Conservation (phyloP, 2,329 filamentous ascomycete species). For the Thelonectria blattea region DNA sequence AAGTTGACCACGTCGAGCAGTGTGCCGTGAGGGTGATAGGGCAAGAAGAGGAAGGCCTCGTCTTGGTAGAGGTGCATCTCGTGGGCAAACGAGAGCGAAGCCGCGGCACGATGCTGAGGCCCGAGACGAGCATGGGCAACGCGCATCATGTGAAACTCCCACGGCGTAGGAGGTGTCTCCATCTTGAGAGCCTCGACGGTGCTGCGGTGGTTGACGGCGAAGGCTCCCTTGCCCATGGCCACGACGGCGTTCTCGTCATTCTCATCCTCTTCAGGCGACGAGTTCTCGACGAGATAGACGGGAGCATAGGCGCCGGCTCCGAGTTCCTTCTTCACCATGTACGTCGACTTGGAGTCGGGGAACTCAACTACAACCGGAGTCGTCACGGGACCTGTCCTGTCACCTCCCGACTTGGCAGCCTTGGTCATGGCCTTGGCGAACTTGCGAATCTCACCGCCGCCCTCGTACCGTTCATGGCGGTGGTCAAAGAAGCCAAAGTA, state of each 20-base stretch:
- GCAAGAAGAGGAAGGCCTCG: conserved; percentile 87
- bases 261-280: conserved; percentile 55
- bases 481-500: conserved; percentile 85
- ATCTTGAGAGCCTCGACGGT: conserved; percentile 88
- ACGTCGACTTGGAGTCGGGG: conserved; percentile 67
- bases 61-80: conserved; percentile 92
- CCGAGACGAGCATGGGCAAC: conserved; percentile 79
- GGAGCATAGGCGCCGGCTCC: conserved; percentile 94
- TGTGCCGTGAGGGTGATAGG: conserved; percentile 88
- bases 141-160: conserved; percentile 97
- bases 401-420: conserved; percentile 61
- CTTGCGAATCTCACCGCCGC: conserved; percentile 78
- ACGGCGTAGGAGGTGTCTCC: conserved; percentile 85
- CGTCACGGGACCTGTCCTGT: conserved; percentile 65
- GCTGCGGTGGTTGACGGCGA: conserved; percentile 61
- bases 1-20: conserved; percentile 94
- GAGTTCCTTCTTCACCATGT: conserved; percentile 82
- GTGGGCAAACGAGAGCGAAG: conserved; percentile 82
- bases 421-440: conserved; percentile 73
- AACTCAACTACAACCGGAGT: conserved; percentile 72
- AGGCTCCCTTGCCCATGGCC: conserved; percentile 67
- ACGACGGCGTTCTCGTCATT: conserved; percentile 51
- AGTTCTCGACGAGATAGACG: conserved; percentile 87
- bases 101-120: conserved; percentile 70
- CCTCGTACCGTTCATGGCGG: conserved; percentile 66